Conservation (phyloP, 495 filamentous ascomycete genomes). For the Penicillium coffeae region DNA sequence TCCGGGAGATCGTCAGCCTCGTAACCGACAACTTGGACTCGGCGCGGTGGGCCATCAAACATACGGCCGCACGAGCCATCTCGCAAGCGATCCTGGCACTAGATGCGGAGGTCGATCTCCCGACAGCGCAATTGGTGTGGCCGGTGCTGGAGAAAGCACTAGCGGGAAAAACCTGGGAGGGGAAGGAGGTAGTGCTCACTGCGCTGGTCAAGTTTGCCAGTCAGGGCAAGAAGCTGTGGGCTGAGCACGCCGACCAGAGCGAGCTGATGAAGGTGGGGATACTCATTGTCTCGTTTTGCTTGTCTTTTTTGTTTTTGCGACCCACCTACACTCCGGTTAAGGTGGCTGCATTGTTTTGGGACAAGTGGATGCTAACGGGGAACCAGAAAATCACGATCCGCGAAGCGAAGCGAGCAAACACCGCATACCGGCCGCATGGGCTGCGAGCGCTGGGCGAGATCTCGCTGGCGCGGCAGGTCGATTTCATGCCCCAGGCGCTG, state of each 20-base stretch:
- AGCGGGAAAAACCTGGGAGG: constrained; percentile 84
- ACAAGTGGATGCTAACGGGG: constrained; percentile 3
- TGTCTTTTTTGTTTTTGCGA: not conserved
- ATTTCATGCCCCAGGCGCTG: constrained; percentile 65
- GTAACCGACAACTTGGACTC: constrained; percentile 65
- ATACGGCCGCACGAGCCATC: constrained; percentile 75
- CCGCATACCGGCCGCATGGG: constrained; percentile 71
- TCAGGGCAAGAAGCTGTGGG: constrained; percentile 58
- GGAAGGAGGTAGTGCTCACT: constrained; percentile 84
- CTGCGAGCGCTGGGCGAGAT: constrained; percentile 70
- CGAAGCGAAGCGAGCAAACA: constrained; percentile 88
- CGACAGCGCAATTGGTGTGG: constrained; percentile 67
- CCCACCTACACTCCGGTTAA: too few relatives aligned
- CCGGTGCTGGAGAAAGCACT: constrained; percentile 75
- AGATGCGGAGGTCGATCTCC: constrained; percentile 51
- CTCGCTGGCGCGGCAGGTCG: constrained; percentile 56
- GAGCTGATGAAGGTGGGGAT: constrained; percentile 51
- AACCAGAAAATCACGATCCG: constrained; percentile 61
- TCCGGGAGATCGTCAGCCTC: constrained; percentile 73
- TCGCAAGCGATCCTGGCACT: constrained; percentile 66
- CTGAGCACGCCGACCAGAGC: constrained; percentile 40
- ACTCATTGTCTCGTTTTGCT: constrained; percentile 6
- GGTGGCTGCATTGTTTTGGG: not conserved
- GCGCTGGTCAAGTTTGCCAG: constrained; percentile 76
- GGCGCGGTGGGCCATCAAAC: constrained; percentile 83